A percentile compares a stretch with the other conserved stretches of the same genome.
Conservation (phyloP, 148 eudicot genomes). For the Amaranthus cruentus region DNA sequence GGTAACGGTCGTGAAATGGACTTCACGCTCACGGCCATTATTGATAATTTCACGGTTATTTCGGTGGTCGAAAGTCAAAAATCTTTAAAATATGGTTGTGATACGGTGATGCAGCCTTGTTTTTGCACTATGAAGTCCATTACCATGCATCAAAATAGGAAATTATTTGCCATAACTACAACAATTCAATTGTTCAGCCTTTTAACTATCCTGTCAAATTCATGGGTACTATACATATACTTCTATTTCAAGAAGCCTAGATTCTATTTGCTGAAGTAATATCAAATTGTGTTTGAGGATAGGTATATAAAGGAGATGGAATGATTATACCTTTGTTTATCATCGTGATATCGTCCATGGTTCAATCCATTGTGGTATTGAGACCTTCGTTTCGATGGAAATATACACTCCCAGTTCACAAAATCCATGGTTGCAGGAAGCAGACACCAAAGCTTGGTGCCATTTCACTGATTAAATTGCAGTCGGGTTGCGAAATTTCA, state of each 20-base stretch:
- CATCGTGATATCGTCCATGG: background rate
- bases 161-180: background rate
- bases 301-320: background rate
- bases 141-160: background rate
- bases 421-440: background rate
- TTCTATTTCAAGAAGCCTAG: background rate
- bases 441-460: background rate
- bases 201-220: background rate
- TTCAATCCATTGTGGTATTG: background rate
- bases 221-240: background rate
- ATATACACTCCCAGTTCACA: background rate
- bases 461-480: too few relatives aligned
- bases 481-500: too few relatives aligned
- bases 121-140: too few relatives aligned
- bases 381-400: background rate
- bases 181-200: background rate
- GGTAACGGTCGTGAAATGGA: too few relatives aligned
- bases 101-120: too few relatives aligned
- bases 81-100: too few relatives aligned
- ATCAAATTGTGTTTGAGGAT: background rate
- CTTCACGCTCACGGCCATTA: too few relatives aligned
- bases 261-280: background rate
- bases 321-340: background rate
- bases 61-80: too few relatives aligned
- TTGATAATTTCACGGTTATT: too few relatives aligned